These are phyloP conservation scores for Diaporthe sp. DNA, from an alignment of 2,329 filamentous ascomycete species.

Conservation along the genomic window DNA sequence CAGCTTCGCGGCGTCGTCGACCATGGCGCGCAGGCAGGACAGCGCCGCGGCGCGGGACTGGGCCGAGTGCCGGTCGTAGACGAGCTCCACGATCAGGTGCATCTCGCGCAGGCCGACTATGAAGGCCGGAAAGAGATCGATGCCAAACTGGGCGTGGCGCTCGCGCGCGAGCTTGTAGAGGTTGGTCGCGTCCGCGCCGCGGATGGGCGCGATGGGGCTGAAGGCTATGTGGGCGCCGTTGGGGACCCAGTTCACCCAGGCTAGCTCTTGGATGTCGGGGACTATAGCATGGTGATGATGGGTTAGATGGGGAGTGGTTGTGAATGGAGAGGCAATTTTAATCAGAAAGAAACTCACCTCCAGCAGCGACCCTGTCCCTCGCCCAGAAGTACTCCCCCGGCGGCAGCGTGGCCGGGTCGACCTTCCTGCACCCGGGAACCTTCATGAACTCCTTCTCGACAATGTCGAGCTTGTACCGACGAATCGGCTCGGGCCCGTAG, in stretches of 20 bases:
- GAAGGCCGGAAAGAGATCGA: conserved; percentile 50
- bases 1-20: conserved; percentile 50
- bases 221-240: conserved; percentile 54
- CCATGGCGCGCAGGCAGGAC: conserved; percentile 50
- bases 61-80: conserved; percentile 55
- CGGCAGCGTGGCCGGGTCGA: conserved; percentile 44
- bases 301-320: conserved; percentile 14
- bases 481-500: conserved; percentile 47
- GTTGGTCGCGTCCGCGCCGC: conserved; percentile 50
- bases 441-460: conserved; percentile 49
- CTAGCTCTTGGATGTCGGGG: conserved; percentile 54
- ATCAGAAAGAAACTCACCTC: conserved; percentile 45
- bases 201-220: conserved; percentile 52
- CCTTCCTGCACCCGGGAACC: conserved; percentile 47
- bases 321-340: not conserved
- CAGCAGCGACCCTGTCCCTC: conserved; percentile 42
- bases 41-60: conserved; percentile 45
- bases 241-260: conserved; percentile 53
- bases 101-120: conserved; percentile 56
- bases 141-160: conserved; percentile 44
- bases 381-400: conserved; percentile 41
- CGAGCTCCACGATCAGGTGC: conserved; percentile 58
- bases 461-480: conserved; percentile 50
- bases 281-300: conserved; percentile 51
- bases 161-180: conserved; percentile 49